Evolutionary conservation across 352 stramenopile genomes (phyloP).

Genomic region (Pythium guiyangense): DNA sequence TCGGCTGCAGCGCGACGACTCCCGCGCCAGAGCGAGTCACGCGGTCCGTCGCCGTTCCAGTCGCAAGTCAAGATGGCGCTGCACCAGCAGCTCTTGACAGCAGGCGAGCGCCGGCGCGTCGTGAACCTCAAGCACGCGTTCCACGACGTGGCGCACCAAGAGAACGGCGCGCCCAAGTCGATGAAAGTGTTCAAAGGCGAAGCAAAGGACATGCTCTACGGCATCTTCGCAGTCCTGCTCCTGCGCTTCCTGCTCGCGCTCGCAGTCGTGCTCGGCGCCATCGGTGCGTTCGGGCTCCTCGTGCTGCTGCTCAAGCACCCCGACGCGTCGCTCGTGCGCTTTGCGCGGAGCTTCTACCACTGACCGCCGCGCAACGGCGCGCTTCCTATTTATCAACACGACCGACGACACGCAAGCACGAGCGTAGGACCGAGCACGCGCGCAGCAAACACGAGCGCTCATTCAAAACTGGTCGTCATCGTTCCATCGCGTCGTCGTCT

Average conservation of each 20-base stretch:
- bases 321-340: constrained; percentile 23
- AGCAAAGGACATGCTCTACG: constrained; percentile 47
- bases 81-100: constrained; percentile 12
- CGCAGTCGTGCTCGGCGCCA: constrained; percentile 26
- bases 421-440: too few relatives aligned
- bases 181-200: constrained; percentile 55
- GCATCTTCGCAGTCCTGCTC: constrained; percentile 60
- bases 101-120: constrained; percentile 21
- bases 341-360: constrained; percentile 11
- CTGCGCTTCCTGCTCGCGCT: constrained; percentile 45
- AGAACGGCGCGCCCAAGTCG: constrained; percentile 46
- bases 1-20: constrained; percentile 3
- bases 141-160: constrained; percentile 31
- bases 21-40: constrained; percentile 1
- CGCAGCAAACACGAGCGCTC: too few relatives aligned
- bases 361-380: not conserved
- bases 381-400: constrained; percentile 13
- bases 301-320: constrained; percentile 38
- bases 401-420: too few relatives aligned
- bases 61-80: constrained; percentile 18
- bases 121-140: constrained; percentile 27
- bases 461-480: too few relatives aligned
- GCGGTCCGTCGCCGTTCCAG: constrained; percentile 11
- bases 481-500: not conserved
- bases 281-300: constrained; percentile 24